phyloP scores from a whole-genome alignment of 805 yeast species.

The Pichia paraexigua region DNA sequence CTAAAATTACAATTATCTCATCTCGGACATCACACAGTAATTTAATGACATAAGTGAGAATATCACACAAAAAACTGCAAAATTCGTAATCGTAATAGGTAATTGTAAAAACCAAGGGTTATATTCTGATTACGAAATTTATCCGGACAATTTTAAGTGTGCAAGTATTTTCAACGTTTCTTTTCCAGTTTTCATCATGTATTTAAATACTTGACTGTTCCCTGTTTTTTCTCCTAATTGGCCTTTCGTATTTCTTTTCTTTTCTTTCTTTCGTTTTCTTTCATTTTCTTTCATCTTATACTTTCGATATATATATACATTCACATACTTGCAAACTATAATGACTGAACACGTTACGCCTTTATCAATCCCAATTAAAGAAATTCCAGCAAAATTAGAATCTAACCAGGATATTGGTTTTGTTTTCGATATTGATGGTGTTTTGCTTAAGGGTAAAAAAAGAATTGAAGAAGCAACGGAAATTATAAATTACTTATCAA shows the following conservation, averaged over 20 bases:
- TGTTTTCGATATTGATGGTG: constrained; percentile 69
- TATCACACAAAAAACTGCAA: no score
- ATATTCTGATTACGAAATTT: background rate
- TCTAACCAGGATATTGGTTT: constrained; percentile 23
- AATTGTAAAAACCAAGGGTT: no score
- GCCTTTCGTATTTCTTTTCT: no score
- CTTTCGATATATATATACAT: background rate
- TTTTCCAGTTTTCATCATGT: background rate
- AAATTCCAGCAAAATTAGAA: constrained; percentile 6
- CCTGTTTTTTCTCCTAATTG: background rate
- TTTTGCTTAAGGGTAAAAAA: constrained; percentile 62
- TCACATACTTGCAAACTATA: background rate
- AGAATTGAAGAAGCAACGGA: constrained; percentile 59
- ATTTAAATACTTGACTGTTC: background rate
- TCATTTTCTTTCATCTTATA: background rate
- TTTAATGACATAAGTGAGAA: no score
- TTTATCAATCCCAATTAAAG: constrained; percentile 12
- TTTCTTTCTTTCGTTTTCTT: background rate
- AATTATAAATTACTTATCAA: constrained; percentile 40
- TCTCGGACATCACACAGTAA: no score
- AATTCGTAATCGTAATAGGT: no score
- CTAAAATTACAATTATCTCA: no score
- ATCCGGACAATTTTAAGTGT: background rate
- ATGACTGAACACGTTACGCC: constrained; percentile 5
- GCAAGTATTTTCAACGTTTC: background rate